phyloP scores from a whole-genome alignment of 495 filamentous ascomycete species.

The Zalerion maritima region DNA sequence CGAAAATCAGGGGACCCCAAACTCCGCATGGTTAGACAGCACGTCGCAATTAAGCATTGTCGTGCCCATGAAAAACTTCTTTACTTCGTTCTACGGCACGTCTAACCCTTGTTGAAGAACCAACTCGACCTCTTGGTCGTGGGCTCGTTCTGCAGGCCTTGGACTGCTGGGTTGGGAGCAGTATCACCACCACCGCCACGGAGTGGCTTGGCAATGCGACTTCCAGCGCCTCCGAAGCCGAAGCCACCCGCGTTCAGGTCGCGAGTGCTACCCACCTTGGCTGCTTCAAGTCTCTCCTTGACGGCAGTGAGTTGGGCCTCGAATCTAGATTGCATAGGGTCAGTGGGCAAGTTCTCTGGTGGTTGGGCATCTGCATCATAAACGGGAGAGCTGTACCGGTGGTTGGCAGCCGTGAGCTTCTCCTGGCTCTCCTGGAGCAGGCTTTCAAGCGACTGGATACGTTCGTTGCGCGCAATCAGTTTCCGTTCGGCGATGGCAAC shows the following conservation, averaged over 20 bases:
- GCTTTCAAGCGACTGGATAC: constrained; percentile 80
- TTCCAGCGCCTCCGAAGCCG: constrained; percentile 57
- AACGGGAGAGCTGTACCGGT: constrained; percentile 50
- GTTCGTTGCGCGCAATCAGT: constrained; percentile 88
- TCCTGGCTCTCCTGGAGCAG: constrained; percentile 94
- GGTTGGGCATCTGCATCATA: constrained; percentile 4
- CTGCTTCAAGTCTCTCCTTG: constrained; percentile 92
- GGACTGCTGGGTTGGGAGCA: constrained; percentile 34
- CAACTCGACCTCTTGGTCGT: constrained; percentile 41
- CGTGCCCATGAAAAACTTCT: no score
- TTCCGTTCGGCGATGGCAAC: constrained; percentile 97
- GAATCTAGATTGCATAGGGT: constrained; percentile 45
- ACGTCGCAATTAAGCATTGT: no score
- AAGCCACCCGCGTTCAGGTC: constrained; percentile 60
- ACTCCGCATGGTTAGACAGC: no score
- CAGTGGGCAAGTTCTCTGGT: constrained; percentile 2
- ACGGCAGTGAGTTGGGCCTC: constrained; percentile 92
- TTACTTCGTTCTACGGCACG: no score
- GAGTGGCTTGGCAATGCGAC: constrained; percentile 91
- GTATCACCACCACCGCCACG: constrained; percentile 62
- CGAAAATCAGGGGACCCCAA: no score
- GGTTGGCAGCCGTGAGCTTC: constrained; percentile 88
- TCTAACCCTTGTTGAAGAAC: constrained; percentile 39
- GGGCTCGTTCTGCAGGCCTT: constrained; percentile 35
- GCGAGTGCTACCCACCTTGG: constrained; percentile 76